Conservation (phyloP, 2,329 filamentous ascomycete species). For the Colletotrichum euphorbiae region DNA sequence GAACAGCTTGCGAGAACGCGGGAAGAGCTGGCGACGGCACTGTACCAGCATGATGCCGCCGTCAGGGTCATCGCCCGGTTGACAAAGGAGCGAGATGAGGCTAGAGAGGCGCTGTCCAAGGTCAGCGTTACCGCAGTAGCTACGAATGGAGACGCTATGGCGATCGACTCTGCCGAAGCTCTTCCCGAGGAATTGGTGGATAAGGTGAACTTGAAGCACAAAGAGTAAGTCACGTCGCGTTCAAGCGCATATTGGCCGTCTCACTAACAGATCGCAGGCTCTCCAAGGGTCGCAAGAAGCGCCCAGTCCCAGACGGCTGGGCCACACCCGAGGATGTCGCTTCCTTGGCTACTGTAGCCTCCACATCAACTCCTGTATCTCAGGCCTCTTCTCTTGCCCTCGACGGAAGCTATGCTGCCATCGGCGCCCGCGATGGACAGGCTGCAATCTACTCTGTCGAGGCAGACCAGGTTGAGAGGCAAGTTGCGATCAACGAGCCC, state of each 20-base stretch:
- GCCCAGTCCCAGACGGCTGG: conserved; percentile 87
- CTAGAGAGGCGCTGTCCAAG: conserved; percentile 87
- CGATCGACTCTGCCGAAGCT: conserved; percentile 80
- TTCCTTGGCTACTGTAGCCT: conserved; percentile 57
- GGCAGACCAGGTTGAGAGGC: conserved; percentile 74
- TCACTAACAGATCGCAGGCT: conserved; percentile 64
- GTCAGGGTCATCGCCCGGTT: conserved; percentile 92
- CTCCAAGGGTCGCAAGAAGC: conserved; percentile 89
- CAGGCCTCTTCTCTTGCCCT: conserved; percentile 63
- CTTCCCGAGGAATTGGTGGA: conserved; percentile 78
- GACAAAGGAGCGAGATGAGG: conserved; percentile 92
- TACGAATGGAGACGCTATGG: conserved; percentile 85
- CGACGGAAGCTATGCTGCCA: conserved; percentile 73
- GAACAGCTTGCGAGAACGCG: conserved; percentile 90
- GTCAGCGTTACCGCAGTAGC: conserved; percentile 75
- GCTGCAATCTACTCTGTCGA: conserved; percentile 81
- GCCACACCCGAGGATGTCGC: conserved; percentile 78
- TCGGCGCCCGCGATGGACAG: conserved; percentile 80
- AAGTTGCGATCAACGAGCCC: conserved; percentile 73
- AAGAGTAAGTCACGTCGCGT: conserved; percentile 69
- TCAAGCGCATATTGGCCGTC: conserved; percentile 22
- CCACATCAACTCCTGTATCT: conserved; percentile 60
- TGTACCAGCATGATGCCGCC: conserved; percentile 98
- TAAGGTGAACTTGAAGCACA: conserved; percentile 83
- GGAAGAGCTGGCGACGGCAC: conserved; percentile 90